Conservation (phyloP, 1,284 basidiomycete genomes). For the Ceratobasidium sp. region DNA sequence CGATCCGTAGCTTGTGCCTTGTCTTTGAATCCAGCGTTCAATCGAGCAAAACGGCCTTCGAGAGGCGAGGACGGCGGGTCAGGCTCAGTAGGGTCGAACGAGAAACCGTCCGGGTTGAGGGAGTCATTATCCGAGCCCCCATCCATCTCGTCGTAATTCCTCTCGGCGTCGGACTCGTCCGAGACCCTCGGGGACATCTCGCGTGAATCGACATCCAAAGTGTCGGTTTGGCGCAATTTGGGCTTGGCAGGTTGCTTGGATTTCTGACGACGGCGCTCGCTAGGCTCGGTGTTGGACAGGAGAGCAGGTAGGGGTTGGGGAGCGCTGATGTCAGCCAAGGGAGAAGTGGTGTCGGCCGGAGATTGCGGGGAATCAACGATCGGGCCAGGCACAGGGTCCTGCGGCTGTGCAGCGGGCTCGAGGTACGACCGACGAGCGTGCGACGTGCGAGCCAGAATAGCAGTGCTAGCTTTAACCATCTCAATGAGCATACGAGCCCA, state of each 20-base stretch:
- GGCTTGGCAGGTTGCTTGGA: not conserved
- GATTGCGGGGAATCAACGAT: conserved; percentile 5
- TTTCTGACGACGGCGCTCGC: too few species aligned
- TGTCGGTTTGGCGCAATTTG: not conserved
- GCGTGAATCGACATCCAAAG: not conserved
- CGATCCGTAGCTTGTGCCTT: too few species aligned
- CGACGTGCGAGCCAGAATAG: not conserved
- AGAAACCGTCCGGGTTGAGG: conserved; percentile 2
- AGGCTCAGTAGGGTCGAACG: not conserved
- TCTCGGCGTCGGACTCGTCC: not conserved
- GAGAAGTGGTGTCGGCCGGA: not conserved
- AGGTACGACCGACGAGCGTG: not conserved
- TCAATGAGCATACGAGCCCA: not conserved
- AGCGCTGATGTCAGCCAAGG: not conserved
- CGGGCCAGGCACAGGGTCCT: conserved; percentile 8
- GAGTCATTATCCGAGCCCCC: not conserved
- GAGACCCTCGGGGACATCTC: not conserved
- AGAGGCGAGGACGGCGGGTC: not conserved
- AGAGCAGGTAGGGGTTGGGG: not conserved
- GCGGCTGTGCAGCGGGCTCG: not conserved
- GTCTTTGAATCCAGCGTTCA: not conserved
- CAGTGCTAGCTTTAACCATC: not conserved
- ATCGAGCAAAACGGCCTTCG: not conserved
- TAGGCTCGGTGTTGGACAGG: not conserved
- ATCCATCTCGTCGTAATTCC: not conserved